A percentile compares a stretch with the other conserved stretches of the same genome.
Conservation (phyloP, 257 asterid species). For the Fraxinus americana region DNA sequence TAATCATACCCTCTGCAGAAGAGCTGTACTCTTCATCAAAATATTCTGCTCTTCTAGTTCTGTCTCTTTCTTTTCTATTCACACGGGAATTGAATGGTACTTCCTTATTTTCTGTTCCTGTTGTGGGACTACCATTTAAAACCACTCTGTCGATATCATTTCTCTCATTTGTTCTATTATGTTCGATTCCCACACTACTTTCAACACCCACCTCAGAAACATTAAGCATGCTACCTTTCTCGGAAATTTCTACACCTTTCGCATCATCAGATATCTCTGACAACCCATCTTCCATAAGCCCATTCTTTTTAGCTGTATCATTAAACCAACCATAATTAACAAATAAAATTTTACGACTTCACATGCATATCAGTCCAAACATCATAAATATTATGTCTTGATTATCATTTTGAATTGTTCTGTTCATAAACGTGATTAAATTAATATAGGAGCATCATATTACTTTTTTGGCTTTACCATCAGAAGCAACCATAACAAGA, state of each 20-base stretch:
- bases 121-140: slow-evolving; percentile 35
- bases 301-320: slow-evolving; percentile 66
- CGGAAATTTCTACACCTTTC: slow-evolving; percentile 37
- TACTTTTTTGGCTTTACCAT: background rate
- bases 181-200: slow-evolving; percentile 33
- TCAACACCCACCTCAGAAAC: slow-evolving; percentile 45
- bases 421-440: background rate
- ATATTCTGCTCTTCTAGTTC: slow-evolving; percentile 37
- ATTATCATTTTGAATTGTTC: background rate
- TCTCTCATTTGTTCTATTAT: slow-evolving; percentile 23
- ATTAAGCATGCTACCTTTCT: slow-evolving; percentile 36
- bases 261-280: slow-evolving; percentile 49
- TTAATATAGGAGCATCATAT: background rate
- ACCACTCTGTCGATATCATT: slow-evolving; percentile 35
- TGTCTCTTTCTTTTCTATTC: slow-evolving; percentile 47
- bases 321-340: slow-evolving; percentile 27
- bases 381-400: background rate
- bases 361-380: slow-evolving; percentile 1
- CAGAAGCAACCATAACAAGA: slow-evolving; percentile 1
- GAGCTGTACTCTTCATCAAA: slow-evolving; percentile 41
- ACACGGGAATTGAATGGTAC: slow-evolving; percentile 33
- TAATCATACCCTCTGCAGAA: slow-evolving; percentile 33
- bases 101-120: slow-evolving; percentile 46
- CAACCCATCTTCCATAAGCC: slow-evolving; percentile 47
- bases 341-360: background rate